phyloP scores from a whole-genome alignment of 2,329 filamentous ascomycete species.

The Phaeosphaeria sp. region DNA sequence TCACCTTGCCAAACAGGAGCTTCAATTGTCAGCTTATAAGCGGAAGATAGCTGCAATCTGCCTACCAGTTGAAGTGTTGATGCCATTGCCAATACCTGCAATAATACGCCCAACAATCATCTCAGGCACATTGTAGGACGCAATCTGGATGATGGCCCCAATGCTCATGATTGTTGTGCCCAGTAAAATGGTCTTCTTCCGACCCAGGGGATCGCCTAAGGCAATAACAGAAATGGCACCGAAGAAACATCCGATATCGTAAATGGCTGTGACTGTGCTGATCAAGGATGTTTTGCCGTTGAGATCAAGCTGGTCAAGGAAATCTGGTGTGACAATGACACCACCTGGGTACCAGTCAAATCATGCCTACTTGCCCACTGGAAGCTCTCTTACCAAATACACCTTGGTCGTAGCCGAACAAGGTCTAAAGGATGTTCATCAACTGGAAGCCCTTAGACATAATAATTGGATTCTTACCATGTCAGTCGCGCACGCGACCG shows the following conservation, averaged over 20 bases:
- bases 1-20: conserved; percentile 62
- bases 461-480: conserved; percentile 9
- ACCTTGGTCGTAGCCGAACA: conserved; percentile 59
- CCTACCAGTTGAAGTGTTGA: conserved; percentile 53
- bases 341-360: conserved; percentile 48
- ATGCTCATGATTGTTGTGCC: conserved; percentile 58
- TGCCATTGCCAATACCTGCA: conserved; percentile 58
- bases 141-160: conserved; percentile 57
- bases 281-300: conserved; percentile 49
- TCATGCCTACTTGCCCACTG: background rate
- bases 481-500: conserved; percentile 42
- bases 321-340: conserved; percentile 61
- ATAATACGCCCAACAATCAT: conserved; percentile 60
- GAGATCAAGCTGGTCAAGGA: conserved; percentile 57
- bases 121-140: conserved; percentile 53
- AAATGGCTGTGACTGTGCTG: conserved; percentile 63
- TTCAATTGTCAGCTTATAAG: conserved; percentile 1
- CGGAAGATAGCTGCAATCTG: background rate
- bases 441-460: background rate
- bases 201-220: conserved; percentile 56
- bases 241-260: conserved; percentile 67
- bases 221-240: conserved; percentile 57
- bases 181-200: conserved; percentile 56
- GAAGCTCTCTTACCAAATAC: conserved; percentile 53
- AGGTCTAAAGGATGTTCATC: conserved; percentile 32